Conservation (phyloP, 2,329 filamentous ascomycete species). For the Ophiocordyceps unilateralis region DNA sequence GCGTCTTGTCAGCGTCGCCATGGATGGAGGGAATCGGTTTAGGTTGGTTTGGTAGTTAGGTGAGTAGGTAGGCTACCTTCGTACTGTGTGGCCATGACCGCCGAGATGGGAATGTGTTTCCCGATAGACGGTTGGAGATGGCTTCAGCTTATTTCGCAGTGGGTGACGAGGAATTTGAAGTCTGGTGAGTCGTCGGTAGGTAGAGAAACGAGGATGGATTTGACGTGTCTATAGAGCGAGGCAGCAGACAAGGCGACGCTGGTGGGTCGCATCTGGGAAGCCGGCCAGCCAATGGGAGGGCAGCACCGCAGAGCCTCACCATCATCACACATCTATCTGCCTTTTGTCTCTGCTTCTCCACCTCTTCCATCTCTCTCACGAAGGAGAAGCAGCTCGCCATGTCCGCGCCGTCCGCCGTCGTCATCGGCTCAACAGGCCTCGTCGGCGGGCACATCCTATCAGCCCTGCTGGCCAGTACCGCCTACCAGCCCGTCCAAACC, state of each 20-base stretch:
- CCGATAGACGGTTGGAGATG: background rate
- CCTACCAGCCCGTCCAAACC: conserved; percentile 38
- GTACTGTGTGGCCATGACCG: conserved; percentile 37
- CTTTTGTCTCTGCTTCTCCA: conserved; percentile 3
- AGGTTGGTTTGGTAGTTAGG: too few relatives aligned
- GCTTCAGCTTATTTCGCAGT: too few relatives aligned
- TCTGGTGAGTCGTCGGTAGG: too few relatives aligned
- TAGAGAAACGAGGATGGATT: too few relatives aligned
- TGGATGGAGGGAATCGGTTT: background rate
- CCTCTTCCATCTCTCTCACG: too few relatives aligned
- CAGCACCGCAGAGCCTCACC: too few relatives aligned
- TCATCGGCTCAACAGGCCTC: conserved; percentile 51
- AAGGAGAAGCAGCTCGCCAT: too few relatives aligned
- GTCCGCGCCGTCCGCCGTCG: conserved; percentile 17
- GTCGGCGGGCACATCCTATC: conserved; percentile 59
- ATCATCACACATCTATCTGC: background rate
- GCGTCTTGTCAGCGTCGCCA: background rate
- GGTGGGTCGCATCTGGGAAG: too few relatives aligned
- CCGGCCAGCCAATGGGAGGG: too few relatives aligned
- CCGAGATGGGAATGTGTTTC: background rate
- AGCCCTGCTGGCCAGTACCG: conserved; percentile 37
- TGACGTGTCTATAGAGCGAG: too few relatives aligned
- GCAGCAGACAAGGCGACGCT: too few relatives aligned
- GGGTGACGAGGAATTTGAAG: too few relatives aligned
- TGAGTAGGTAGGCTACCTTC: conserved; percentile 25